These are phyloP conservation scores for Nicotiana otophora DNA, from an alignment of 257 asterid genomes.

Conservation along the genomic window DNA sequence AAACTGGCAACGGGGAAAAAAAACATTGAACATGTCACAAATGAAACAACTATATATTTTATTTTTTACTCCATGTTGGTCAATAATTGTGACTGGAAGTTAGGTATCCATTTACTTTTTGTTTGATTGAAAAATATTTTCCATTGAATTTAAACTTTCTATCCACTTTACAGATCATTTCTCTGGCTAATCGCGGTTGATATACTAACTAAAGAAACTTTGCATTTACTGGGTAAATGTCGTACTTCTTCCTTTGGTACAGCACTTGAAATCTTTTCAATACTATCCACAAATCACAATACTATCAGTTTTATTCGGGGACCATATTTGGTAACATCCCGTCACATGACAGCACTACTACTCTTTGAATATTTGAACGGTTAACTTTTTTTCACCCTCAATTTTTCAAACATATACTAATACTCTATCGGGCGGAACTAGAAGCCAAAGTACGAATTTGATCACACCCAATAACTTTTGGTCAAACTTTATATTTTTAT, in stretches of 20 bases:
- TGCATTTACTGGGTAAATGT: background rate
- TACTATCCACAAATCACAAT: background rate
- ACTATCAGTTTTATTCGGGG: background rate
- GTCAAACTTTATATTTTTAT: too few species aligned
- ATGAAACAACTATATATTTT: background rate
- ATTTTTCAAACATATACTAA: background rate
- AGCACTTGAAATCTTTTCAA: background rate
- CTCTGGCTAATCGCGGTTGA: background rate
- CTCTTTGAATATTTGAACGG: background rate
- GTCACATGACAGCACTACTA: background rate
- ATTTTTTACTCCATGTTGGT: background rate
- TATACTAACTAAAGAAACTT: background rate
- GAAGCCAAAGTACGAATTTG: too few species aligned
- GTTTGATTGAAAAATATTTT: background rate
- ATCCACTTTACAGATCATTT: background rate
- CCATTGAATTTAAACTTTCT: background rate
- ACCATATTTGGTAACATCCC: background rate
- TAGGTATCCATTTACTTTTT: background rate
- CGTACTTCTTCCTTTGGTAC: background rate
- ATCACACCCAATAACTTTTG: too few species aligned
- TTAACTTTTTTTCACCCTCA: background rate
- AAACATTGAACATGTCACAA: too few species aligned
- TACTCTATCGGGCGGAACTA: too few species aligned
- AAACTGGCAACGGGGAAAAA: too few species aligned
- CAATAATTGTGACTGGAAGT: slow-evolving; percentile 4